Evolutionary conservation across 805 yeast species (phyloP), one percentile per base, ranked within the genome.

Genomic region (Wickerhamomyces queroliae): DNA sequence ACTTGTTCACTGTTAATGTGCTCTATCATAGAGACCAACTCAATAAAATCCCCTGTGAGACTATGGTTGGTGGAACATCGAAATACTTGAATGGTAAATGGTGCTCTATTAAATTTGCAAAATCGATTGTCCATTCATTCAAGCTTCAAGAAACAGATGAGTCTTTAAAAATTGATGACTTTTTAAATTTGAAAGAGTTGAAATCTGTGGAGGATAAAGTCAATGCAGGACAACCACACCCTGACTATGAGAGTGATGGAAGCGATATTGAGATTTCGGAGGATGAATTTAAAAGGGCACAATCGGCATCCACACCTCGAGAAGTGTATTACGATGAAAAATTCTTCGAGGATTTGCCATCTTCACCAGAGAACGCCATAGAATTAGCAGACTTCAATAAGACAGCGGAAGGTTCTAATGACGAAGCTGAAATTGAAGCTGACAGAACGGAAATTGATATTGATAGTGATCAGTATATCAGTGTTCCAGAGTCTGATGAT

Each of bases 51-150:
- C 35, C 41, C 1, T 44, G 42, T 27, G 58, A 56, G 28, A 36
- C 49, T n/a, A 50, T 54, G 12, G 32, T 35, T 2, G 32, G 36
- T 15, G 24, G 40, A 22, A 37, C 25, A 15, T 16, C 37, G 10
- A 40, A 35, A 27, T 15, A 33, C 10, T 10, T 58, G 5, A 48
- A 47, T 41, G 63, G 63, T 2, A 42, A 46, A 32, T 58, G 63
- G 63, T 44, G 52, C 13, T 48, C 55, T 4, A 39, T 45, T 4
- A 38, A 38, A 20, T 49, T 45, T 41, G 58, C 61, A 8, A 36
- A 47, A 28, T 34, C 33, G 6, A 18, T 58, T 7, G 33, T 44
- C 22, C 22, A n/a, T 10, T 7, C 6, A 13, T 25, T 47, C 17
- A 29, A 15, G 10, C 27, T 47, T 20, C 32, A 28, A 13, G 9